phyloP scores from a whole-genome alignment of 306 rosid species.

The Nissolia schottii region DNA sequence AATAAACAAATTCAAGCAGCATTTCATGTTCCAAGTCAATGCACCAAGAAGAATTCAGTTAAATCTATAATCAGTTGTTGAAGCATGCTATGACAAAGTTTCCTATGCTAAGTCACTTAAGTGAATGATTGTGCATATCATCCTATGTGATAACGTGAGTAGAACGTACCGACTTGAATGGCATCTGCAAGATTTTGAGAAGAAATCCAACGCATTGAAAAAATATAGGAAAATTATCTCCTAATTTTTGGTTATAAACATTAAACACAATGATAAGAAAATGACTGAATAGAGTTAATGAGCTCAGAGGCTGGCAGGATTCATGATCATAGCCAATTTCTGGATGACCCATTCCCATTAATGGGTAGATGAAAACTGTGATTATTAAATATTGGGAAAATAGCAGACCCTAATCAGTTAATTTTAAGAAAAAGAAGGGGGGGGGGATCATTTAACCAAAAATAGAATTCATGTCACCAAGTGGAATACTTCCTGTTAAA shows the following conservation, averaged over 20 bases:
- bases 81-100: slow-evolving; percentile 11
- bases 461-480: slow-evolving; percentile 10
- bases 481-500: not conserved
- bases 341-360: not conserved
- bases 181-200: not conserved
- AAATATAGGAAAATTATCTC: not conserved
- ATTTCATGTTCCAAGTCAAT: slow-evolving; percentile 13
- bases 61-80: slow-evolving; percentile 9
- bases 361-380: not conserved
- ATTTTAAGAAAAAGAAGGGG: too few species aligned
- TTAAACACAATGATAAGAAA: slow-evolving; percentile 4
- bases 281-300: not conserved
- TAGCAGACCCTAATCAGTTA: not conserved
- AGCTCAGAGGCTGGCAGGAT: not conserved
- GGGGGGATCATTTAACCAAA: not conserved
- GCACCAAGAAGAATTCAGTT: slow-evolving; percentile 18
- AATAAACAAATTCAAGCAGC: slow-evolving; percentile 14
- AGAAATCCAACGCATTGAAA: slow-evolving; percentile 10
- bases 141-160: not conserved
- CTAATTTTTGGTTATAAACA: not conserved
- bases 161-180: slow-evolving; percentile 24
- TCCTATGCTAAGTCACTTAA: not conserved
- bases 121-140: not conserved
- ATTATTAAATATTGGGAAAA: not conserved
- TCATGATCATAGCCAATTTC: slow-evolving; percentile 3